phyloP scores from a whole-genome alignment of 768 basidiomycete genomes.

The Podaxis pistillaris region DNA sequence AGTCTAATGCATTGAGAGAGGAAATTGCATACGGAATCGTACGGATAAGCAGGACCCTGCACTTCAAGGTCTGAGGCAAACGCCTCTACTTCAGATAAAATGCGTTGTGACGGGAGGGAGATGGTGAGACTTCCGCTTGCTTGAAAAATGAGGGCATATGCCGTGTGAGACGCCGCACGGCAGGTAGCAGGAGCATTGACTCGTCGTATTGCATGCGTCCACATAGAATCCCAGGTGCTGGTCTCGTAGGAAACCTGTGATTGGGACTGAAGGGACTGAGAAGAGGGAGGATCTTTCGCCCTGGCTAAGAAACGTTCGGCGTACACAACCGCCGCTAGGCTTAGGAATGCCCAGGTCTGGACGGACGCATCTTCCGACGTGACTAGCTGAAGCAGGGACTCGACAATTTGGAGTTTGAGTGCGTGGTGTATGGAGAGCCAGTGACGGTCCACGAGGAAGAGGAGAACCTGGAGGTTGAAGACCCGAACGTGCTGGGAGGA shows the following conservation, averaged over 20 bases:
- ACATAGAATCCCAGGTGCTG: constrained; percentile 75
- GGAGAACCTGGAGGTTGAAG: constrained; percentile 69
- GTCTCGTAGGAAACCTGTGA: constrained; percentile 20
- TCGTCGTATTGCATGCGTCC: constrained; percentile 80
- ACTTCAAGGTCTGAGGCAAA: constrained; percentile 83
- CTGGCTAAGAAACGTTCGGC: constrained; percentile 33
- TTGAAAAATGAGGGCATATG: constrained; percentile 44
- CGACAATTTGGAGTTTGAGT: constrained; percentile 56
- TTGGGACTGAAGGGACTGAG: constrained; percentile 11
- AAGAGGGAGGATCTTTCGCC: constrained; percentile 15
- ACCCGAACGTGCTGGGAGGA: constrained; percentile 31
- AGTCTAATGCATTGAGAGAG: constrained; percentile 65
- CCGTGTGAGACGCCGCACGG: constrained; percentile 77
- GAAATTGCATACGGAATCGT: constrained; percentile 88
- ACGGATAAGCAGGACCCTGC: constrained; percentile 85
- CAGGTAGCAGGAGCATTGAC: constrained; percentile 65
- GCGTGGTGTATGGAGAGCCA: constrained; percentile 62
- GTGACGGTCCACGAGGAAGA: constrained; percentile 83
- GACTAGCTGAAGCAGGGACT: constrained; percentile 57
- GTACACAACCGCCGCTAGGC: constrained; percentile 69
- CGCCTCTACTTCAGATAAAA: constrained; percentile 73
- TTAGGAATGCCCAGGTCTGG: constrained; percentile 87
- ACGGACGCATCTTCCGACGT: constrained; percentile 59
- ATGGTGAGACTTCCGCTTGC: constrained; percentile 8
- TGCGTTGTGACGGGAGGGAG: constrained; percentile 49